A percentile compares a stretch with the other conserved stretches of the same genome.
phyloP scores from a whole-genome alignment of 1,139 yeast genomes.

The Sugiyamaella neomexicana region DNA sequence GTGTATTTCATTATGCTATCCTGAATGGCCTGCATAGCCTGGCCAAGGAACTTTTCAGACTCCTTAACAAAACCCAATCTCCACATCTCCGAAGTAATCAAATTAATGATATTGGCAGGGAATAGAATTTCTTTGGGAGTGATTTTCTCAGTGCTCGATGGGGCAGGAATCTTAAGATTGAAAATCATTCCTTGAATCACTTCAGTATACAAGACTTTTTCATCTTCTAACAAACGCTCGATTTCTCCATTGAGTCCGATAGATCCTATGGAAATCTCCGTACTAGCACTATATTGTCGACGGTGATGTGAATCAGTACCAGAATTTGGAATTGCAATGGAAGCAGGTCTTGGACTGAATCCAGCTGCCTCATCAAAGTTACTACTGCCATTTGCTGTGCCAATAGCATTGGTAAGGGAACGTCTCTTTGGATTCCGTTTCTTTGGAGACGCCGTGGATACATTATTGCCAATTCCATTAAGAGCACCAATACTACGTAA shows the following conservation, averaged over 20 bases:
- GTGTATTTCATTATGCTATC: slow-evolving; percentile 49
- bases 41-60: slow-evolving; percentile 88
- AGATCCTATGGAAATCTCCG: slow-evolving; percentile 34
- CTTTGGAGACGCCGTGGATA: slow-evolving; percentile 27
- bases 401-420: slow-evolving; percentile 32
- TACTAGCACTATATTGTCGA: slow-evolving; percentile 31
- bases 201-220: slow-evolving; percentile 76
- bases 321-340: slow-evolving; percentile 35
- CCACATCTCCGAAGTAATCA: slow-evolving; percentile 97
- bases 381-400: slow-evolving; percentile 18
- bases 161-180: slow-evolving; percentile 85
- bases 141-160: slow-evolving; percentile 76
- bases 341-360: slow-evolving; percentile 40
- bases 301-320: slow-evolving; percentile 25
- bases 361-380: slow-evolving; percentile 31
- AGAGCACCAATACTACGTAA: slow-evolving; percentile 26
- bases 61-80: slow-evolving; percentile 90
- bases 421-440: slow-evolving; percentile 39
- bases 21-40: slow-evolving; percentile 85
- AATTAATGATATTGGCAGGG: slow-evolving; percentile 94
- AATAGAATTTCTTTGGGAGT: slow-evolving; percentile 89
- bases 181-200: slow-evolving; percentile 84
- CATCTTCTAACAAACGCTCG: slow-evolving; percentile 61
- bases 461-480: slow-evolving; percentile 8
- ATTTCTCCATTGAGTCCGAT: slow-evolving; percentile 42